Conservation (phyloP, 108 stramenopile genomes). For the Pseudonitzschia multiseries region DNA sequence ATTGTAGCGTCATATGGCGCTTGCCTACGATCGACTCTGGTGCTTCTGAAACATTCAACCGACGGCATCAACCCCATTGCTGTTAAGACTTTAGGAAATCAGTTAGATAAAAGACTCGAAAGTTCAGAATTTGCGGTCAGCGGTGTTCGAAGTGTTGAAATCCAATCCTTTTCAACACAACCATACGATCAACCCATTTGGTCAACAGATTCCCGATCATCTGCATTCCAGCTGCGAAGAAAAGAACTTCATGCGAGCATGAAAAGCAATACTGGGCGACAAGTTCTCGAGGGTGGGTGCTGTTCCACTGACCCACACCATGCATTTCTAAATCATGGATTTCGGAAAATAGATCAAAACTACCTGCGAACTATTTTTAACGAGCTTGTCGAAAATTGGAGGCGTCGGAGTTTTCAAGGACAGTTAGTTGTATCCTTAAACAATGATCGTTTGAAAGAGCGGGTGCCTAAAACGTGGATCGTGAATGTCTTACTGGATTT, state of each 20-base stretch:
- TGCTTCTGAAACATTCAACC: conserved; percentile 24
- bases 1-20: conserved; percentile 42
- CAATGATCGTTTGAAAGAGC: not conserved
- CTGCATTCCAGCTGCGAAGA: not conserved
- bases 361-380: not conserved
- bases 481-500: conserved; percentile 2
- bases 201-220: not conserved
- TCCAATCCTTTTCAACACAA: not conserved
- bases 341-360: conserved; percentile 11
- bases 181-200: not conserved
- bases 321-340: not conserved
- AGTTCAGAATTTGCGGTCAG: not conserved
- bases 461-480: not conserved
- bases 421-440: not conserved
- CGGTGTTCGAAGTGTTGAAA: not conserved
- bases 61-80: not conserved
- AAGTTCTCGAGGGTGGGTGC: not conserved
- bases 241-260: not conserved
- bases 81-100: not conserved
- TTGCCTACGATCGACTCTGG: conserved; percentile 70
- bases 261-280: not conserved
- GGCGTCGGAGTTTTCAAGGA: not conserved
- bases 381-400: conserved; percentile 8
- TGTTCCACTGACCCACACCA: not conserved
- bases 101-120: not conserved